These are phyloP conservation scores for Tuber borchii DNA, from an alignment of 495 filamentous ascomycete species.

Conservation along the genomic window DNA sequence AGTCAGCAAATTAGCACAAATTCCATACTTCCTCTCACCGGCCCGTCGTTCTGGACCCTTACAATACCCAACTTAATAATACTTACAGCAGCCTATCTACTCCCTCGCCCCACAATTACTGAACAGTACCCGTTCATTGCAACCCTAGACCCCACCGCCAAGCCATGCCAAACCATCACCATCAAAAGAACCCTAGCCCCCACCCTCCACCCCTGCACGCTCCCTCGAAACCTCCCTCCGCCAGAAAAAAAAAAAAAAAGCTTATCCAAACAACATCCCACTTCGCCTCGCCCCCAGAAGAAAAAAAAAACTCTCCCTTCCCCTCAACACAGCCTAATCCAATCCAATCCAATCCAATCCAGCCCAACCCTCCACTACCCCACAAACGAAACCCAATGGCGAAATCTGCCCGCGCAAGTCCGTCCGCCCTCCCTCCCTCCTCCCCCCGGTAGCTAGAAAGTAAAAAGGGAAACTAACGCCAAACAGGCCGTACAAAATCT, in stretches of 20 bases:
- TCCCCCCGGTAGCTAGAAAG: not conserved
- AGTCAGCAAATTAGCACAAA: too few species aligned
- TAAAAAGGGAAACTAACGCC: not conserved
- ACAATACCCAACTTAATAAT: too few species aligned
- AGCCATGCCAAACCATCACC: not conserved
- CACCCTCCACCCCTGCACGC: not conserved
- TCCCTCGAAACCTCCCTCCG: not conserved
- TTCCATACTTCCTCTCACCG: too few species aligned
- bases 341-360: not conserved
- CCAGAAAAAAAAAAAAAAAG: not conserved
- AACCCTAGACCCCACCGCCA: not conserved
- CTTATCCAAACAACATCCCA: conserved; percentile 1
- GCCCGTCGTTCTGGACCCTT: too few species aligned
- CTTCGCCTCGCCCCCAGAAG: not conserved
- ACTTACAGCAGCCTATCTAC: too few species aligned
- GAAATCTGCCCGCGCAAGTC: not conserved
- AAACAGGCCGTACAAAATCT: not conserved
- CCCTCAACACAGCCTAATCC: too few species aligned
- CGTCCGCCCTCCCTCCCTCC: not conserved
- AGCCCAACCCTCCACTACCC: not conserved
- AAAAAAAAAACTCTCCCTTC: not conserved
- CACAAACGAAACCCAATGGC: not conserved
- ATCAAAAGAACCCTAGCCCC: not conserved
- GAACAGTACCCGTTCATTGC: not conserved
- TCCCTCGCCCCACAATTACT: too few species aligned